Evolutionary conservation across 371 early-diverging fungal species (phyloP).

Genomic region (Mucor racemosus): DNA sequence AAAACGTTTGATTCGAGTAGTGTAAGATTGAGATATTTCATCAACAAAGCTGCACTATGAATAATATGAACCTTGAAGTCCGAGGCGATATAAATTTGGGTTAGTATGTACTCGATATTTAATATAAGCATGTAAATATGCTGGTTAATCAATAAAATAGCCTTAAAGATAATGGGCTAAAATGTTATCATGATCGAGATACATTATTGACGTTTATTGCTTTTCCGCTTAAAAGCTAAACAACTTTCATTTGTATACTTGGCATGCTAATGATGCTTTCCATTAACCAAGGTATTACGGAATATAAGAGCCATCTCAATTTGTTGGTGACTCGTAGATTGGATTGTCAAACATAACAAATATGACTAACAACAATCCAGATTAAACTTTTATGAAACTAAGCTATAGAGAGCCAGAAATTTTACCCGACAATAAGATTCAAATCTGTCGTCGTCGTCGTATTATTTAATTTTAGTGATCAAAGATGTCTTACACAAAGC

Average conservation of each 20-base stretch:
- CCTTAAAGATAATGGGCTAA: not conserved
- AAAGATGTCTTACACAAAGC: no score
- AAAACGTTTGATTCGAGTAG: not conserved
- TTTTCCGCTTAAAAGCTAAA: not conserved
- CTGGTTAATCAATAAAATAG: no score
- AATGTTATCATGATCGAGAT: not conserved
- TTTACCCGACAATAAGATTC: not conserved
- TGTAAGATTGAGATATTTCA: not conserved
- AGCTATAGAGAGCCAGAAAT: not conserved
- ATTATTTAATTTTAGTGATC: no score
- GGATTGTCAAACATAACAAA: not conserved
- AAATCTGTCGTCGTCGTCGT: no score
- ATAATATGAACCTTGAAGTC: no score
- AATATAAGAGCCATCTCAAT: not conserved
- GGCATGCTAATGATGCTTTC: not conserved
- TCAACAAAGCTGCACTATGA: no score
- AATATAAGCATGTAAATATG: no score
- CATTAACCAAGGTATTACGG: not conserved
- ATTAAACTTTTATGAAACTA: not conserved
- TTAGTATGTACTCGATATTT: not conserved
- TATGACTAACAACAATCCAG: not conserved
- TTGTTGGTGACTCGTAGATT: constrained; percentile 2
- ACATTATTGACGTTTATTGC: not conserved
- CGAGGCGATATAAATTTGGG: not conserved
- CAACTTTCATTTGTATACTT: not conserved